These are phyloP conservation scores for Trypanosoma grayi DNA, from an alignment of 208 protist genomes.

Conservation along the genomic window DNA sequence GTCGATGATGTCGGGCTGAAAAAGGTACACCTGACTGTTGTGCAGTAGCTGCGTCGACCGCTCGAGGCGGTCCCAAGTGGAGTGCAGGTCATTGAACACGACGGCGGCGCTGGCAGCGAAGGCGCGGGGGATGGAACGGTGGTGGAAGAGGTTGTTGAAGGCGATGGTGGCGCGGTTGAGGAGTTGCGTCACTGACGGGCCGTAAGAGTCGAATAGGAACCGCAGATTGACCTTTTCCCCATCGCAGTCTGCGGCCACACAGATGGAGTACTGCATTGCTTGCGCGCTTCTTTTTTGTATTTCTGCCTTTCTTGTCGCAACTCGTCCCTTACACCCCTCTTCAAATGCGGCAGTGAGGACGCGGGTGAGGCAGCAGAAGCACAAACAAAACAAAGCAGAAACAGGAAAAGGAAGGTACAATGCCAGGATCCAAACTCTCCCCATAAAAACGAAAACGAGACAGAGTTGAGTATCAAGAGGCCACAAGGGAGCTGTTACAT, in stretches of 20 bases:
- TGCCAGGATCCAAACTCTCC: neutral
- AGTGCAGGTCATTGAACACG: constrained; percentile 45
- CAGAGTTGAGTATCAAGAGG: too few relatives aligned
- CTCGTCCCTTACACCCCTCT: neutral
- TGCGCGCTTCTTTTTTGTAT: neutral
- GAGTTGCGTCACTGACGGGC: constrained; percentile 30
- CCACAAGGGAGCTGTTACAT: too few relatives aligned
- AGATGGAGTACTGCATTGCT: constrained; percentile 47
- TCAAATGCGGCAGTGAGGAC: neutral
- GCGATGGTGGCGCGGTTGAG: constrained; percentile 23
- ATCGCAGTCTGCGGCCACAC: constrained; percentile 61
- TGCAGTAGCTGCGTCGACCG: constrained; percentile 39
- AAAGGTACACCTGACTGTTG: constrained; percentile 72
- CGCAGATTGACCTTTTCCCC: constrained; percentile 67
- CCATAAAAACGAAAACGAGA: too few relatives aligned
- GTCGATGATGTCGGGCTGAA: constrained; percentile 47
- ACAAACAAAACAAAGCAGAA: constrained; percentile 19
- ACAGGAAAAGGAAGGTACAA: neutral
- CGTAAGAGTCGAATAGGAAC: constrained; percentile 36
- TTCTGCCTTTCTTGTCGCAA: too few relatives aligned
- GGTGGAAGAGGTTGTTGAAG: constrained; percentile 35
- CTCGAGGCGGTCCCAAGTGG: constrained; percentile 59
- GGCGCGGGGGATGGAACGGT: neutral
- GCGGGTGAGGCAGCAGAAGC: neutral
- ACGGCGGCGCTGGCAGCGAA: constrained; percentile 29